A percentile compares a stretch with the other conserved stretches of the same genome.
Evolutionary conservation across 768 basidiomycete species (phyloP).

Genomic region (Polyporus arcularius): DNA sequence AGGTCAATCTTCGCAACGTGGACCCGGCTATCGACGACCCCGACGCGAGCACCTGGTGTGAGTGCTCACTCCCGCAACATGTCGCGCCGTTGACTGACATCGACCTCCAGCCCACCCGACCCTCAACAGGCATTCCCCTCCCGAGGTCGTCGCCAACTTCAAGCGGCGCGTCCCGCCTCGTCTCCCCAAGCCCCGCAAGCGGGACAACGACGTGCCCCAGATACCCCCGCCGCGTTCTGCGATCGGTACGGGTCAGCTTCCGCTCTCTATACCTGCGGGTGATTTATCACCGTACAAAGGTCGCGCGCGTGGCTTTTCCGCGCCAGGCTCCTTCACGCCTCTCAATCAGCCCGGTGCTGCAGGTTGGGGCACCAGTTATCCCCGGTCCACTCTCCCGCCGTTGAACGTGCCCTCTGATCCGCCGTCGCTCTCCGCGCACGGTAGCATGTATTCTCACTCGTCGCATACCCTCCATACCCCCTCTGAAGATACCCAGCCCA

Average conservation of each 20-base stretch:
- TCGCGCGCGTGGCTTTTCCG: conserved; percentile 71
- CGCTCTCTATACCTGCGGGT: conserved; percentile 62
- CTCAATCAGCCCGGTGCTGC: conserved; percentile 57
- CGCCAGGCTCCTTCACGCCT: conserved; percentile 78
- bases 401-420: conserved; percentile 82
- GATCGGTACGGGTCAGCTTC: conserved; percentile 65
- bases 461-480: conserved; percentile 66
- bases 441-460: conserved; percentile 59
- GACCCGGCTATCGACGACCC: conserved; percentile 95
- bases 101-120: conserved; percentile 75
- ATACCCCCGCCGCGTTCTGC: conserved; percentile 80
- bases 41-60: conserved; percentile 97
- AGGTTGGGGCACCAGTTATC: conserved; percentile 59
- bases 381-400: conserved; percentile 67
- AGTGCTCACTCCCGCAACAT: conserved; percentile 36
- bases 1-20: conserved; percentile 93
- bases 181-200: conserved; percentile 83
- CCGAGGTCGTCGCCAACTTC: conserved; percentile 91
- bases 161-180: conserved; percentile 95
- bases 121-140: conserved; percentile 85
- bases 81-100: background rate
- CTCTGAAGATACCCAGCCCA: conserved; percentile 64
- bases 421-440: conserved; percentile 57
- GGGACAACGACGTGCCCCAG: conserved; percentile 65
- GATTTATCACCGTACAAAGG: conserved; percentile 53